phyloP scores from a whole-genome alignment of 768 basidiomycete genomes.

The Goffeauzyma gilvescens region DNA sequence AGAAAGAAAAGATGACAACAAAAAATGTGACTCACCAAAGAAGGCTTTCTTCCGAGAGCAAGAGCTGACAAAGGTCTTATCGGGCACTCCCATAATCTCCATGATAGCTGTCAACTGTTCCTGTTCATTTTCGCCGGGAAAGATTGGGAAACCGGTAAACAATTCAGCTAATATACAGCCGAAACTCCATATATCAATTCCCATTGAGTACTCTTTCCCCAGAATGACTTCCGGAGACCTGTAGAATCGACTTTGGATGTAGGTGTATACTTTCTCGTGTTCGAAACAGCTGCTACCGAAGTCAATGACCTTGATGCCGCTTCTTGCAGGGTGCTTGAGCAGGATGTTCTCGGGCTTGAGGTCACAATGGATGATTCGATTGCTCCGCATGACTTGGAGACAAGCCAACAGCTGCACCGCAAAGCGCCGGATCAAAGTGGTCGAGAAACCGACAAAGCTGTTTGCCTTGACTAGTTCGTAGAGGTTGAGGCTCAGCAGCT shows the following conservation, averaged over 20 bases:
- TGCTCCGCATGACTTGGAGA: slow-evolving; percentile 79
- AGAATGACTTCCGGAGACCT: slow-evolving; percentile 99
- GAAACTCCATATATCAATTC: slow-evolving; percentile 98
- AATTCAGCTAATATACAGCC: slow-evolving; percentile 95
- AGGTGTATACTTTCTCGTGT: slow-evolving; percentile 97
- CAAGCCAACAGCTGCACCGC: slow-evolving; percentile 88
- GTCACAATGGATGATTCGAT: slow-evolving; percentile 96
- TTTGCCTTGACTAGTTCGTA: slow-evolving; percentile 99
- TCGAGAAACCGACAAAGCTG: slow-evolving; percentile 94
- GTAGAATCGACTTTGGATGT: slow-evolving; percentile 98
- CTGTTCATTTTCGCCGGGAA: slow-evolving; percentile 97
- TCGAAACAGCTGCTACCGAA: slow-evolving; percentile 98
- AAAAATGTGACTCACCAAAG: slow-evolving; percentile 49
- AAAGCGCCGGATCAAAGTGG: slow-evolving; percentile 81
- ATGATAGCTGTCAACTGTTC: slow-evolving; percentile 97
- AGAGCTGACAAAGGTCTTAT: slow-evolving; percentile 82
- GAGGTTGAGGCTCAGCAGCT: slow-evolving; percentile 89
- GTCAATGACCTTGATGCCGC: slow-evolving; percentile 93
- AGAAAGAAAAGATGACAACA: not conserved
- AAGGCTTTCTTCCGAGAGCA: slow-evolving; percentile 86
- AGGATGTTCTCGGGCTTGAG: slow-evolving; percentile 98
- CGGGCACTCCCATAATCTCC: slow-evolving; percentile 91
- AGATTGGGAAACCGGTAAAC: slow-evolving; percentile 93
- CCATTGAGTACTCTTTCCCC: slow-evolving; percentile 98
- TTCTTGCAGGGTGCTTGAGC: slow-evolving; percentile 82